Percentiles rank a stretch among this genome's conserved stretches.
These are phyloP conservation scores for Xylaria sp. DNA, from an alignment of 2,329 filamentous ascomycete species.

Conservation along the genomic window DNA sequence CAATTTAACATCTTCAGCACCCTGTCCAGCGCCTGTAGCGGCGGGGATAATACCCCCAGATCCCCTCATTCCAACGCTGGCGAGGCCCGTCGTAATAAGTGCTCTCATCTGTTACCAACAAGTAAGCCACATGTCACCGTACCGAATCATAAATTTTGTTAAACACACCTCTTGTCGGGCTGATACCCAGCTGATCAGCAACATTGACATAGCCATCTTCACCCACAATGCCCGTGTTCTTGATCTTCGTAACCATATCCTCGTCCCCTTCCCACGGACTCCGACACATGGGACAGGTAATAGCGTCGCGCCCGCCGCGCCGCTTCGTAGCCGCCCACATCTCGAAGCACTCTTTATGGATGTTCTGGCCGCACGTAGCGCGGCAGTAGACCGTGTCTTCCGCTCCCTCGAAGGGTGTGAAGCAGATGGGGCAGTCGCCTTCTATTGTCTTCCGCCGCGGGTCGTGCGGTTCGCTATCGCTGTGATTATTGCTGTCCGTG, in stretches of 20 bases:
- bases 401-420: slow-evolving; percentile 56
- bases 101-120: slow-evolving; percentile 13
- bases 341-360: slow-evolving; percentile 64
- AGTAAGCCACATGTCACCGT: not conserved
- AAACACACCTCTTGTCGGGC: slow-evolving; percentile 60
- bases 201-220: slow-evolving; percentile 72
- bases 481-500: slow-evolving; percentile 37
- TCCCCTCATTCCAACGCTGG: too few relatives aligned
- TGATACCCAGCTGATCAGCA: slow-evolving; percentile 69
- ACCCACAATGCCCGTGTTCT: slow-evolving; percentile 54
- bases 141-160: not conserved
- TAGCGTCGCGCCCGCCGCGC: slow-evolving; percentile 47
- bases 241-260: slow-evolving; percentile 57
- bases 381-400: slow-evolving; percentile 62
- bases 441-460: slow-evolving; percentile 62
- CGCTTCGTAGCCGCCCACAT: slow-evolving; percentile 64
- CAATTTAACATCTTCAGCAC: not conserved
- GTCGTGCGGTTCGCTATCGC: slow-evolving; percentile 35
- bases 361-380: slow-evolving; percentile 65
- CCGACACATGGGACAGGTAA: slow-evolving; percentile 72
- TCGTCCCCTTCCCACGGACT: slow-evolving; percentile 65
- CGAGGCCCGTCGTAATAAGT: slow-evolving; percentile 26
- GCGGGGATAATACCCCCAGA: not conserved
- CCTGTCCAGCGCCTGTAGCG: not conserved
- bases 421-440: slow-evolving; percentile 69